Evolutionary conservation across 1,284 basidiomycete genomes (phyloP), one percentile per base, ranked within the genome.

Genomic region (Fomitopsis pinicola): DNA sequence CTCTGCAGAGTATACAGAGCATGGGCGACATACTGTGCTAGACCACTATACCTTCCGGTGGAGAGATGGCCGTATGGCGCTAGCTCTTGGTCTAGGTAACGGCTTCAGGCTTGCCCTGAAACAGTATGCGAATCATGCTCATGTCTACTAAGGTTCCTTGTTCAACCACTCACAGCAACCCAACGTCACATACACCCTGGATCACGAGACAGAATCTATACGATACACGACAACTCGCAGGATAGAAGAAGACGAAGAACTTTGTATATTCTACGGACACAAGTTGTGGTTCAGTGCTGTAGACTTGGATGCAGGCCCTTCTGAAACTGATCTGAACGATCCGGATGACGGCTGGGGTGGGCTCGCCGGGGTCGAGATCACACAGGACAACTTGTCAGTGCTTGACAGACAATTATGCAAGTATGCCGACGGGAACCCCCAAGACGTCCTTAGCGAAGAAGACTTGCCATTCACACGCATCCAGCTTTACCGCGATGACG

Each of bases 31-130:
- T 67, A 96, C 92, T 0, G 75, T 91, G 0, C 76, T 97, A 15
- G 91, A 95, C 66, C 87, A 90, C 56, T 96, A 96, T 71, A 88
- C 92, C 0, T 96, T 96, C 70, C 88, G 85, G 48, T 97, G 94
- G 91, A 76, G 78, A 54, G 83, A 86, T 64, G 89, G 89, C 0
- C 83, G 85, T 2, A 94, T 94, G 91, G 95, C 92, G 0, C 80
- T 98, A 1, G 91, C 92, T 0, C 75, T 97, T 0, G 95, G 95
- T 1, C 79, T 97, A 33, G 95, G 94, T 94, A 70, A 65, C 81
- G 73, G 3, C 17, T 22, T 57, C 48, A 19, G 14, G 19, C 42
- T 12, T 22, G 56, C 45, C 45, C 35, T 17, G 53, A 22, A 22
- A 22, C 22, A 22, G 22, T 22, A 22, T 50, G 35, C 57, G 26